These are phyloP conservation scores for Solanum rostratum DNA, from an alignment of 257 asterid species.

Conservation along the genomic window DNA sequence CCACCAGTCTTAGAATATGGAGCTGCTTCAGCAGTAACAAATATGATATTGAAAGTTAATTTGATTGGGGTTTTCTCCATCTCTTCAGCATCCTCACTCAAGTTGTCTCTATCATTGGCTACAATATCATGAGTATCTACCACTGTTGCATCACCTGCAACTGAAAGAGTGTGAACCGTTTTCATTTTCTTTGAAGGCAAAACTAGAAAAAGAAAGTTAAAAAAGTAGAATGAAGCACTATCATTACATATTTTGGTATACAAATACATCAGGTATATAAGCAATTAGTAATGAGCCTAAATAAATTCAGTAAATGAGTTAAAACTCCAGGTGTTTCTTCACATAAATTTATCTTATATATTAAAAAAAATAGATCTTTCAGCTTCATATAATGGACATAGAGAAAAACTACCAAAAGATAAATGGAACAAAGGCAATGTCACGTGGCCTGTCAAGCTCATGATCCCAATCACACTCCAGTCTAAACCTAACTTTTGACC, in stretches of 20 bases:
- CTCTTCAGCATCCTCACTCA: constrained; percentile 15
- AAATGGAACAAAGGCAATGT: neutral
- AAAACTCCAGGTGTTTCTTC: neutral
- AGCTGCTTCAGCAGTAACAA: constrained; percentile 88
- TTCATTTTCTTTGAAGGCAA: neutral
- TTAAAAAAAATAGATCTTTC: neutral
- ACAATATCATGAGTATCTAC: constrained; percentile 19
- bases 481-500: neutral
- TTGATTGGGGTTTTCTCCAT: constrained; percentile 14
- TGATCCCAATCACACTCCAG: neutral
- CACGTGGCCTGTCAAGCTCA: neutral
- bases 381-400: neutral
- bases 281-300: neutral
- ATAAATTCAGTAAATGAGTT: neutral
- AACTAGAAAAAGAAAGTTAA: neutral
- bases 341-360: neutral
- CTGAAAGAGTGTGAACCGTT: constrained; percentile 9
- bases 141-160: constrained; percentile 24
- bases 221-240: neutral
- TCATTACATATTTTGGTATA: neutral
- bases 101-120: constrained; percentile 17
- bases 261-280: neutral
- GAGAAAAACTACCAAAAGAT: neutral
- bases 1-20: constrained; percentile 99
- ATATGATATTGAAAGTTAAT: constrained; percentile 40